Evolutionary conservation across 1,139 yeast species (phyloP).

Genomic region (Diutina catenulata): DNA sequence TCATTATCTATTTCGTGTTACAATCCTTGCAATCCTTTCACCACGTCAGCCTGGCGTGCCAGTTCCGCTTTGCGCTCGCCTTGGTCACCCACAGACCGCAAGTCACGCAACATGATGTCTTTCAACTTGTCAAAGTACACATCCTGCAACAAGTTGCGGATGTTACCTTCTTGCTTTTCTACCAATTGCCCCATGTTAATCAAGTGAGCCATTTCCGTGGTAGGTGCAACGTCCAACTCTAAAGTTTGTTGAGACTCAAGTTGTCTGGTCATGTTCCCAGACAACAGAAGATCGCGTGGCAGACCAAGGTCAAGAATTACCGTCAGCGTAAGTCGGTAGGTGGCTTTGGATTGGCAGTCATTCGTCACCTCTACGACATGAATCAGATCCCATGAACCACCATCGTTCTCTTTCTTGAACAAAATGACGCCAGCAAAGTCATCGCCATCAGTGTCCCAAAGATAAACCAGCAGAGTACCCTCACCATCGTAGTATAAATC

Average conservation of each 20-base stretch:
- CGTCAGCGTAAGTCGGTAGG: constrained; percentile 75
- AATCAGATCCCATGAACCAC: constrained; percentile 73
- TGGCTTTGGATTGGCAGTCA: constrained; percentile 33
- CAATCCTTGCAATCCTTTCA: constrained; percentile 34
- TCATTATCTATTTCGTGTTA: too few relatives aligned
- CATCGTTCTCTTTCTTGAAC: constrained; percentile 58
- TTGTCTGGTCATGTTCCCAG: constrained; percentile 84
- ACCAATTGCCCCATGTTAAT: constrained; percentile 76
- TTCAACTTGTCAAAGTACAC: constrained; percentile 89
- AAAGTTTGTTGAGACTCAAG: constrained; percentile 36
- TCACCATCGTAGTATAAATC: constrained; percentile 95
- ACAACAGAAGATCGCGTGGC: constrained; percentile 25
- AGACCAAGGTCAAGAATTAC: constrained; percentile 65
- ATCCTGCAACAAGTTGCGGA: constrained; percentile 80
- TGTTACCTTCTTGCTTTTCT: constrained; percentile 80
- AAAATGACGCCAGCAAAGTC: constrained; percentile 86
- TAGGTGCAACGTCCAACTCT: constrained; percentile 27
- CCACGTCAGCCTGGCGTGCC: constrained; percentile 35
- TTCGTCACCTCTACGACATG: constrained; percentile 78
- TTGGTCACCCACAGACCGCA: constrained; percentile 43
- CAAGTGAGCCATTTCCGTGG: constrained; percentile 51
- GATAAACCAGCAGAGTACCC: constrained; percentile 69
- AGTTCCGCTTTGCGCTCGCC: constrained; percentile 27
- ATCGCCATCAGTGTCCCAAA: constrained; percentile 71
- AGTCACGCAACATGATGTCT: constrained; percentile 58